Conservation (phyloP, 768 basidiomycete genomes). For the Mycena vitilis region DNA sequence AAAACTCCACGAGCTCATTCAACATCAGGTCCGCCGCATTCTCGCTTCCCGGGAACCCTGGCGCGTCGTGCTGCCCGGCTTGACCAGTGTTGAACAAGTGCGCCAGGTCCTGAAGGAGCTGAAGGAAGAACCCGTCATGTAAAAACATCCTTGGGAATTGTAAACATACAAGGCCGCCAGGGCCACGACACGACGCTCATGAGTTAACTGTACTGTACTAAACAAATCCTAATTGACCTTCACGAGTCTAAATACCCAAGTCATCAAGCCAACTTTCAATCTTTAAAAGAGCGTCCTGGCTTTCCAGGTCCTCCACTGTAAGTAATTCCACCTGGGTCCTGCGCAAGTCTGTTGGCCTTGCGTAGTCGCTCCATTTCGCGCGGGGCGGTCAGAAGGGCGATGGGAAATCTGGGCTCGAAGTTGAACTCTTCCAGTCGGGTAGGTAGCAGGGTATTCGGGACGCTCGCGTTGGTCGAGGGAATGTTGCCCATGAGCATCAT, state of each 20-base stretch:
- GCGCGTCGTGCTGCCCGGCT: constrained; percentile 76
- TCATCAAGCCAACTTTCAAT: constrained; percentile 69
- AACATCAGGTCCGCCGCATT: constrained; percentile 80
- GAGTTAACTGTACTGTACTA: constrained; percentile 9
- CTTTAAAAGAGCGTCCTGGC: constrained; percentile 51
- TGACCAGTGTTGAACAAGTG: constrained; percentile 53
- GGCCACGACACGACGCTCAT: constrained; percentile 21
- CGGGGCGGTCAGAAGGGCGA: constrained; percentile 59
- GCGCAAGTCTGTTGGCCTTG: constrained; percentile 54
- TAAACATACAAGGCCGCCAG: constrained; percentile 25
- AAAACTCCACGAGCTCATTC: constrained; percentile 95
- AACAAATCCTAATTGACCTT: constrained; percentile 6
- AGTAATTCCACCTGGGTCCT: constrained; percentile 54
- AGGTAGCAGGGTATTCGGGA: constrained; percentile 46
- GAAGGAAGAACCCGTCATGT: constrained; percentile 41
- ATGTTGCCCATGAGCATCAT: constrained; percentile 69
- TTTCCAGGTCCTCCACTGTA: constrained; percentile 48
- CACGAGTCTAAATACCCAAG: constrained; percentile 47
- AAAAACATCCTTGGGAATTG: constrained; percentile 15
- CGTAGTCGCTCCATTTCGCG: constrained; percentile 49
- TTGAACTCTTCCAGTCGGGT: constrained; percentile 62
- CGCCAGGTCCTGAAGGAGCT: constrained; percentile 51
- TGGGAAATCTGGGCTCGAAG: constrained; percentile 72
- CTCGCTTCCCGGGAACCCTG: constrained; percentile 71
- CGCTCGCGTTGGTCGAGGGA: constrained; percentile 54